phyloP scores from a whole-genome alignment of 2,329 filamentous ascomycete species.

The Trichophyton verrucosum region DNA sequence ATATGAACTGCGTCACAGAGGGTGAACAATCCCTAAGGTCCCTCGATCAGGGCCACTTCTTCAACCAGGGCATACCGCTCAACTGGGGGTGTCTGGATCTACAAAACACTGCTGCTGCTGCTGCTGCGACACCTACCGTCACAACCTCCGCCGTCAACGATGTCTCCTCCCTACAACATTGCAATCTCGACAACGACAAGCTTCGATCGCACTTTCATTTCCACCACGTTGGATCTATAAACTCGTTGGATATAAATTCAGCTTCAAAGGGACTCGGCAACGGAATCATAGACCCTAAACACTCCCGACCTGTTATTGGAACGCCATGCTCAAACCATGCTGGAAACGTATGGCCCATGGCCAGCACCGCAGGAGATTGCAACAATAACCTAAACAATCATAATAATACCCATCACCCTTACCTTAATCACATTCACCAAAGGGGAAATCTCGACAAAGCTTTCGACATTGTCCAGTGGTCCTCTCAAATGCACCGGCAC shows the following conservation, averaged over 20 bases:
- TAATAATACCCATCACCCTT: background rate
- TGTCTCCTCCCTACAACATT: background rate
- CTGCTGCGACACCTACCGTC: background rate
- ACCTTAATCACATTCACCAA: background rate
- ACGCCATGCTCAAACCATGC: conserved; percentile 5
- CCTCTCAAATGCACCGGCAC: background rate
- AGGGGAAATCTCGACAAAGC: background rate
- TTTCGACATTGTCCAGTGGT: background rate
- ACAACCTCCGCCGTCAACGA: background rate
- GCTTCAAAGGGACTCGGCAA: background rate
- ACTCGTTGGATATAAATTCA: background rate
- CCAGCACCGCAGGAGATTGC: conserved; percentile 3
- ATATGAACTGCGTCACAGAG: conserved; percentile 20
- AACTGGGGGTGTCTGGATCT: conserved; percentile 9
- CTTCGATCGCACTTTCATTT: conserved; percentile 1
- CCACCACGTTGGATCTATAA: background rate
- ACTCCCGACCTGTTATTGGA: background rate
- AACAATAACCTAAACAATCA: background rate
- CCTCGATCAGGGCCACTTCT: background rate
- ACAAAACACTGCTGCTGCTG: background rate
- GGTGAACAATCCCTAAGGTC: conserved; percentile 1
- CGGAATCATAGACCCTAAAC: background rate
- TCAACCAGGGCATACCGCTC: conserved; percentile 5
- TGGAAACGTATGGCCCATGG: conserved; percentile 2
- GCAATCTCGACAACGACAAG: background rate